These are phyloP conservation scores for Eutrema japonicum DNA, from an alignment of 345 rosid genomes.

Conservation along the genomic window DNA sequence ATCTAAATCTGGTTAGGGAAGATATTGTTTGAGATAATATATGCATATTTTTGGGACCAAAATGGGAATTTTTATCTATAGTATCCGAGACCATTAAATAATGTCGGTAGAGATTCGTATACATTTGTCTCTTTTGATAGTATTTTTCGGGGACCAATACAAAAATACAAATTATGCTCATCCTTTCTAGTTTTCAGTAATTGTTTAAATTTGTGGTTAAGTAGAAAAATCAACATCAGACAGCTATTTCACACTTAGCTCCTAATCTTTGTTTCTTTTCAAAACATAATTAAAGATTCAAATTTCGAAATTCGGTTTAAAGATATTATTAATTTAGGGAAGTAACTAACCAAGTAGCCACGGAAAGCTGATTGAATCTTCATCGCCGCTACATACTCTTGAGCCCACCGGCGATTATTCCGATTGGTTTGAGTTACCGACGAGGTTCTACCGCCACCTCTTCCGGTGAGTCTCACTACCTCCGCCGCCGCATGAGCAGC, in stretches of 20 bases:
- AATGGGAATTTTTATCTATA: not conserved
- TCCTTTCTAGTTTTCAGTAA: slow-evolving; percentile 19
- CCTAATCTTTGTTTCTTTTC: not conserved
- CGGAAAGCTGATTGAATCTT: slow-evolving; percentile 89
- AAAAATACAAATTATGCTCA: slow-evolving; percentile 32
- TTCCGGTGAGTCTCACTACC: slow-evolving; percentile 75
- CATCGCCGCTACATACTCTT: slow-evolving; percentile 58
- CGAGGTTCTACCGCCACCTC: slow-evolving; percentile 32
- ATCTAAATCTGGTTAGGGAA: slow-evolving; percentile 23
- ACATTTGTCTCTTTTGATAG: slow-evolving; percentile 38
- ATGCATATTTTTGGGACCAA: slow-evolving; percentile 29
- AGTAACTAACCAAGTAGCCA: slow-evolving; percentile 83
- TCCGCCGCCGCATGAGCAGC: slow-evolving; percentile 97
- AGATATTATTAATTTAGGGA: slow-evolving; percentile 8
- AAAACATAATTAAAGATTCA: slow-evolving; percentile 16
- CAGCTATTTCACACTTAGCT: slow-evolving; percentile 42
- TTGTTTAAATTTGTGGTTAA: slow-evolving; percentile 15
- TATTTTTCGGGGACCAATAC: slow-evolving; percentile 43
- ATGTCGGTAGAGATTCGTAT: slow-evolving; percentile 44
- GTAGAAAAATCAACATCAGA: slow-evolving; percentile 43
- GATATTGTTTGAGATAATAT: slow-evolving; percentile 6
- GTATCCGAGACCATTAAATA: slow-evolving; percentile 25
- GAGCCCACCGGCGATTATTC: slow-evolving; percentile 46
- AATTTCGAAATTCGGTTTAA: slow-evolving; percentile 5
- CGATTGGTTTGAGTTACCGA: slow-evolving; percentile 30